Base-by-base conservation (phyloP, 176 grass and related monocot species). In the Echinochloa phyllopogon region DNA sequence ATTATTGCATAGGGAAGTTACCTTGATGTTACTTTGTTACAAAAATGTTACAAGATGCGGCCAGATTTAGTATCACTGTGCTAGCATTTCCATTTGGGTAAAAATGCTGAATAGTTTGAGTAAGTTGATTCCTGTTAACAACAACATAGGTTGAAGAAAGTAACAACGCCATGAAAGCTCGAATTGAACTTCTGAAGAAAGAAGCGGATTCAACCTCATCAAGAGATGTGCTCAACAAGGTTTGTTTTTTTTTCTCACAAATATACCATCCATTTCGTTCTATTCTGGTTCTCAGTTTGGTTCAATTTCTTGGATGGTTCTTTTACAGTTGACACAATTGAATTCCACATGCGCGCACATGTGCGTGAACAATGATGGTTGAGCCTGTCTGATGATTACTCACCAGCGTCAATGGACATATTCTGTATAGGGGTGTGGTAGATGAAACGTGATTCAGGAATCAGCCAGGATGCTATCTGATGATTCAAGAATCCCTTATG, bases 161-260 rank as follows among this genome's bases (percentile, higher is more conserved):
- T 37, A 94, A 89, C 68, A 85, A 65, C 40, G 68, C 37, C 17
- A 83, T 89, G 89, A 92, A 75, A 65, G 87, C 61, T 74, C 72
- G 0, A 72, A 87, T 92, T 17, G 73, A 94, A 76, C 77, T 61
- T 16, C n/a, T 87, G 37, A 89, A 80, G 89, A 69, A 82, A 66
- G 78, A 21, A 29, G 71, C 66, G 44, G 53, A 66, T 71, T 76
- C 61, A 0, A 69, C 82, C 42, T 70, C 40, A 42, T 62, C 72
- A 75, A 75, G 53, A 47, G 77, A 76, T 57, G n/a, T 11, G 45
- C 50, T 92, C 6, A 71, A 87, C 70, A 87, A 94, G 87, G 92
- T 94, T 57, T 21, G 59, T 21, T 14, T 21, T 4, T 1, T 17
- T 1, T 24, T 45, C 38, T 58, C 11, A 3, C 65, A 55, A 55